Base-by-base conservation (phyloP, 2,329 filamentous ascomycete genomes). In the Trichoderma sp. region DNA sequence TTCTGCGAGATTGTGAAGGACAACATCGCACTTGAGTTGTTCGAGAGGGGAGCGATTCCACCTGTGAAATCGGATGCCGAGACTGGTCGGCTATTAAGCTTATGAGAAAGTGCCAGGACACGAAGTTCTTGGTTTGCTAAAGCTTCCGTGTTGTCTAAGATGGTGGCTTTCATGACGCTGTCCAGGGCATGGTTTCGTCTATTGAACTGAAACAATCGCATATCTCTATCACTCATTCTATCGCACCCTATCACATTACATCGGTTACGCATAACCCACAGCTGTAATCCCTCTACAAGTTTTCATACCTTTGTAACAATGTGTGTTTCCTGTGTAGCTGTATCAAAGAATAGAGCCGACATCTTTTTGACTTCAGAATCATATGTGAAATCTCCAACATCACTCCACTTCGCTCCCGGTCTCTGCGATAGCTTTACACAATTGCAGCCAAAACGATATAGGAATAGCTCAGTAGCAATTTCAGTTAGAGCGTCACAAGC, bases 101-200 rank as follows among this genome's bases (percentile, higher is more conserved):
- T 75, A 68, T 56, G 85, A 24, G 90, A 90, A 2, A 93, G 79
- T 7, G 89, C 88, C 8, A 93, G 84, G 6, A 93, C 90, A 68
- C 91, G 88, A 26, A 93, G 86, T 67, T 90, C 90, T 73, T 88
- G 87, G 53, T 84, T 83, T n/a, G 87, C 90, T 18, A 93, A 83
- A 1, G 84, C 83, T 76, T 92, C 89, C 88, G 92, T 92, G 74
- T 92, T 91, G 58, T 84, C 81, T 18, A 92, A 79, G 72, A 92
- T 87, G 12, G 86, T 80, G 79, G 73, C 85, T 83, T 28, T 85
- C 82, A 47, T 86, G 78, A 2, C 82, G 4, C 72, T 70, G 2
- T 77, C 74, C 6, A 80, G 62, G 83, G 76, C 6, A 83, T 75
- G 32, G 78, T 76, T 61, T 82, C 79, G 6, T 82, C 78, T 4